Evolutionary conservation across 371 early-diverging fungal genomes (phyloP), one percentile per base, ranked within the genome.

Genomic region (Apophysomyces elegans): DNA sequence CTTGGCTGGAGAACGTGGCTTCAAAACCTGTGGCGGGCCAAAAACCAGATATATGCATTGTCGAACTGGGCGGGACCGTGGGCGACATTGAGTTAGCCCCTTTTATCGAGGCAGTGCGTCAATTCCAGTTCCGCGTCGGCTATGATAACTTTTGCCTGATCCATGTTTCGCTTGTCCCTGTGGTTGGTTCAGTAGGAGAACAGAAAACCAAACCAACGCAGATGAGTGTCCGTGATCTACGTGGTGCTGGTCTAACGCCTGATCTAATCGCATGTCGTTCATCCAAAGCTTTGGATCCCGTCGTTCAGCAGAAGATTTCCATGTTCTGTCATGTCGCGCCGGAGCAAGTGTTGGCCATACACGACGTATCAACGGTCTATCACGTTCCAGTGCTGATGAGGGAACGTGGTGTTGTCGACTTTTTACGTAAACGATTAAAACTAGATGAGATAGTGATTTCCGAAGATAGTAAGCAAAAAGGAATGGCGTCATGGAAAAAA

Each of bases 171-270:
- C 86, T 99, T 61, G 91, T 99, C 1, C 98, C 99, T 47, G 93
- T 98, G 6, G 95, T 99, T 38, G 99, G 99, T 26, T 90, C 94
- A 3, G 98, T 97, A 36, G 96, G 96, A 59, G 99, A 99, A 75
- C 98, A 99, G 79, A 99, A 99, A 89, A 99, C 99, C 37, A 99
- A 99, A 88, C 99, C 98, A 58, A 98, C 99, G 5, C 99, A 99
- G 80, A 90, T 93, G 56, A 94, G 95, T 45, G 90, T 98, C 46
- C 91, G 97, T 64, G 97, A 98, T 71, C 85, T 98, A 46, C 91
- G 98, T 72, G 96, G 96, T 64, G 90, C 96, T 56, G 99, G 99
- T 61, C 86, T 99, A 38, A 87, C 90, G 11, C 98, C 99, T 37
- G 99, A 99, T 77, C 78, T 99, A 68, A 93, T 99, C 70, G 97